Evolutionary conservation across 192 early-diverging fungal species (phyloP).

Genomic region (Oehlia diaphana): DNA sequence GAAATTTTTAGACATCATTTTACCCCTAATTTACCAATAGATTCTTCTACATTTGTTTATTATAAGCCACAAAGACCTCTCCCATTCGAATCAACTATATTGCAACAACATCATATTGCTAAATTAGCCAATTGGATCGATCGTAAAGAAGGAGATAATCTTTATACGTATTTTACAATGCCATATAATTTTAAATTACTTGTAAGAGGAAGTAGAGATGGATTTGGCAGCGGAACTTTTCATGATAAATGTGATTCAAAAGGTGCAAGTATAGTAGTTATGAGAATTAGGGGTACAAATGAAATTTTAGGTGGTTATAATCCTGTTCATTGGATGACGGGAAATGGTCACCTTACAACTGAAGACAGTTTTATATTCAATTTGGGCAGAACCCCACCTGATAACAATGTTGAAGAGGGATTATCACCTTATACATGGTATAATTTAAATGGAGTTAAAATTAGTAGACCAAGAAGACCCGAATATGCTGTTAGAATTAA

Average conservation of each 20-base stretch:
- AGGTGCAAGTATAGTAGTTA: neutral
- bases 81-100: conserved; percentile 2
- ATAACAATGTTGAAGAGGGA: neutral
- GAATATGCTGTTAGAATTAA: conserved; percentile 7
- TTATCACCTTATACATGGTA: neutral
- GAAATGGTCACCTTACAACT: neutral
- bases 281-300: neutral
- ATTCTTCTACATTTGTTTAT: neutral
- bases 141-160: neutral
- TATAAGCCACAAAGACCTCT: neutral
- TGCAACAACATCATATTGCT: neutral
- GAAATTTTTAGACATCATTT: conserved; percentile 6
- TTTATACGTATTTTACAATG: neutral
- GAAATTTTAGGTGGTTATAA: conserved; percentile 13
- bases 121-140: conserved; percentile 2
- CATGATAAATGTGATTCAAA: conserved; percentile 3
- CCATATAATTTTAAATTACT: neutral
- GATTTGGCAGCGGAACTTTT: neutral
- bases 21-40: neutral
- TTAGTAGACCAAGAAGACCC: neutral
- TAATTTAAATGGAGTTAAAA: neutral
- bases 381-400: neutral
- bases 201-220: conserved; percentile 10
- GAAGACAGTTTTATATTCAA: conserved; percentile 7
- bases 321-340: conserved; percentile 1